Percentiles rank a stretch among this genome's conserved stretches.
phyloP scores from a whole-genome alignment of 768 basidiomycete genomes.

The Pisolithus microcarpus region DNA sequence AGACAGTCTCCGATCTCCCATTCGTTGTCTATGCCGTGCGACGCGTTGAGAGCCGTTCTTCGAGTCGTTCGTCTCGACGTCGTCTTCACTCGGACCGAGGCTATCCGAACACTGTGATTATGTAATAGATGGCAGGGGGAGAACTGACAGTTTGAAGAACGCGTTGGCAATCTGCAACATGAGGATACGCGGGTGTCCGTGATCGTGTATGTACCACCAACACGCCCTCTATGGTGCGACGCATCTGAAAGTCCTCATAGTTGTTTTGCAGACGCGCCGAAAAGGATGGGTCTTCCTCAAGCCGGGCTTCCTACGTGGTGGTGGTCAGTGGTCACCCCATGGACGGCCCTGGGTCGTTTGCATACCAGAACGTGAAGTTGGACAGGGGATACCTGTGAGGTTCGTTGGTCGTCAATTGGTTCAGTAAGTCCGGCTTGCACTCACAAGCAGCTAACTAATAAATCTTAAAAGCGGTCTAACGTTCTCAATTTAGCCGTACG shows the following conservation, averaged over 20 bases:
- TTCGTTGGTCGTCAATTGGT: neutral
- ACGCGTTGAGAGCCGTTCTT: constrained; percentile 70
- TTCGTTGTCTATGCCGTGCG: constrained; percentile 77
- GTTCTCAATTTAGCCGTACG: no score
- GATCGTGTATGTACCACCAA: no score
- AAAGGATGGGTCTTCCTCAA: constrained; percentile 93
- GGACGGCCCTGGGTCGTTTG: constrained; percentile 29
- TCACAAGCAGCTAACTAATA: no score
- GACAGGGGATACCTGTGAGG: neutral
- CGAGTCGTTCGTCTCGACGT: constrained; percentile 85
- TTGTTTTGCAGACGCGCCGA: constrained; percentile 92
- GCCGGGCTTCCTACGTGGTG: no score
- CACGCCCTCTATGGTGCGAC: constrained; percentile 81
- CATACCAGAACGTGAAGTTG: neutral
- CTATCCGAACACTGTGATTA: no score
- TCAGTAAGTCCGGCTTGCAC: neutral
- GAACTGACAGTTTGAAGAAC: constrained; percentile 93
- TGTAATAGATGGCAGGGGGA: no score
- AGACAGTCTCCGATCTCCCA: constrained; percentile 99
- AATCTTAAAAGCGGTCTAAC: no score
- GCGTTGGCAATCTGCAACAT: constrained; percentile 99
- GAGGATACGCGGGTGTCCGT: constrained; percentile 94
- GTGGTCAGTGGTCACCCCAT: no score
- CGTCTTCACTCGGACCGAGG: constrained; percentile 91
- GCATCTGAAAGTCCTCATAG: constrained; percentile 96